Evolutionary conservation across 148 eudicot species (phyloP).

Genomic region (Spergularia marina): DNA sequence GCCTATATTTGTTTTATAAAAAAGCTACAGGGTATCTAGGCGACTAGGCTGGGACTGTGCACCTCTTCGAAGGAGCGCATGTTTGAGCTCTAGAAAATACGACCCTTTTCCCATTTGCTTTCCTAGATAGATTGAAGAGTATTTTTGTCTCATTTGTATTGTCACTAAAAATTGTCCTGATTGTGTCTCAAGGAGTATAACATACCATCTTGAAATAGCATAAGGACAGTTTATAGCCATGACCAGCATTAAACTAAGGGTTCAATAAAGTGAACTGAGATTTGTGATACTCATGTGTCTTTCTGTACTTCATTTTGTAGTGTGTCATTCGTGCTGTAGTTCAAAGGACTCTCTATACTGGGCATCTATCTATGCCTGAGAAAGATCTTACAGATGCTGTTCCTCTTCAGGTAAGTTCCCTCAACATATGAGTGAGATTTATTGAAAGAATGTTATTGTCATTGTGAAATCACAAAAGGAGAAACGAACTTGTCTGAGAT

Average conservation of each 20-base stretch:
- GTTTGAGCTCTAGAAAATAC: neutral
- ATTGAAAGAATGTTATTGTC: neutral
- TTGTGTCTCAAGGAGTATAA: too few relatives aligned
- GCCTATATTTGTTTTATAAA: neutral
- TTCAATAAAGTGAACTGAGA: constrained; percentile 1
- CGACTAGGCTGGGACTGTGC: neutral
- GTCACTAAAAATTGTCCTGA: too few relatives aligned
- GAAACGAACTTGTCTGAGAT: neutral
- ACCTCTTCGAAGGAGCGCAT: neutral
- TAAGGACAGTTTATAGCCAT: too few relatives aligned
- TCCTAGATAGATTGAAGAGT: neutral
- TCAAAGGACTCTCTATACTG: constrained; percentile 32
- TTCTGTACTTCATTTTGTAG: constrained; percentile 34
- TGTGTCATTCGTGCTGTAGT: constrained; percentile 64
- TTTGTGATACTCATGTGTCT: constrained; percentile 3
- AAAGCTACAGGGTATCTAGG: neutral
- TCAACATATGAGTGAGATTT: neutral
- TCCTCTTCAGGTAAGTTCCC: constrained; percentile 57
- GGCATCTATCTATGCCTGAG: constrained; percentile 27
- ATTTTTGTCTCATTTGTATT: too few relatives aligned
- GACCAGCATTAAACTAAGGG: neutral
- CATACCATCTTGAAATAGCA: neutral
- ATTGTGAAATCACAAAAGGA: constrained; percentile 3
- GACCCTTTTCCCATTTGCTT: neutral
- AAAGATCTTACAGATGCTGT: constrained; percentile 65